Evolutionary conservation across 177 flowering plant species (phyloP).

Genomic region (Vitis hybrid): DNA sequence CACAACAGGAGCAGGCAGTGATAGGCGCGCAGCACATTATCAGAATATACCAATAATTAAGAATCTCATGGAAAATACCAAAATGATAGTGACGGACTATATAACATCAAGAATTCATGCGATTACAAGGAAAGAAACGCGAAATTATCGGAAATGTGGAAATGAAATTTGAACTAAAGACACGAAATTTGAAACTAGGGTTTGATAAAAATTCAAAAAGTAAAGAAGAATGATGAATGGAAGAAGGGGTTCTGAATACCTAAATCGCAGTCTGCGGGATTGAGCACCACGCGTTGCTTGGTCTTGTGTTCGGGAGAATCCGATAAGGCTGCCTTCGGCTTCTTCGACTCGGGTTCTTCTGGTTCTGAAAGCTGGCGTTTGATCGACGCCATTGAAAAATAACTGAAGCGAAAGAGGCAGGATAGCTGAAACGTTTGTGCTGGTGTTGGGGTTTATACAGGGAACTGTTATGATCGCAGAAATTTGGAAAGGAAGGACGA

Average conservation of each 20-base stretch:
- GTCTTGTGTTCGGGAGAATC: constrained; percentile 1
- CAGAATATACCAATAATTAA: no score
- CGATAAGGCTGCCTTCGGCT: constrained; percentile 5
- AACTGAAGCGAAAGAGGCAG: background rate
- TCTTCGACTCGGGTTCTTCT: constrained; percentile 16
- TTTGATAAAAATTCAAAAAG: background rate
- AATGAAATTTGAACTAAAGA: no score
- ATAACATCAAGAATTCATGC: no score
- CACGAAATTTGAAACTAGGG: background rate
- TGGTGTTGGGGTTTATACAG: no score
- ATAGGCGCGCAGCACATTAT: no score
- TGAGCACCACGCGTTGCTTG: constrained; percentile 30
- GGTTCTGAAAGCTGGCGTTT: constrained; percentile 20
- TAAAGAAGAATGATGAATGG: background rate
- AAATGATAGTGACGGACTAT: no score
- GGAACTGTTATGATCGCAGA: no score
- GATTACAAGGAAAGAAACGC: no score
- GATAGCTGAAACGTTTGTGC: background rate
- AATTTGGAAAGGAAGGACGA: no score
- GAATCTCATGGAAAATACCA: no score
- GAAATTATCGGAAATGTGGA: no score
- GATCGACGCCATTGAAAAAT: constrained; percentile 24
- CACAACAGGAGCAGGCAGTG: no score
- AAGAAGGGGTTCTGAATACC: constrained; percentile 19
- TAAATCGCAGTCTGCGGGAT: constrained; percentile 43